Percentiles rank a stretch among this genome's conserved stretches.
These are phyloP conservation scores for Lyophyllum atratum DNA, from an alignment of 768 basidiomycete genomes.

Conservation along the genomic window DNA sequence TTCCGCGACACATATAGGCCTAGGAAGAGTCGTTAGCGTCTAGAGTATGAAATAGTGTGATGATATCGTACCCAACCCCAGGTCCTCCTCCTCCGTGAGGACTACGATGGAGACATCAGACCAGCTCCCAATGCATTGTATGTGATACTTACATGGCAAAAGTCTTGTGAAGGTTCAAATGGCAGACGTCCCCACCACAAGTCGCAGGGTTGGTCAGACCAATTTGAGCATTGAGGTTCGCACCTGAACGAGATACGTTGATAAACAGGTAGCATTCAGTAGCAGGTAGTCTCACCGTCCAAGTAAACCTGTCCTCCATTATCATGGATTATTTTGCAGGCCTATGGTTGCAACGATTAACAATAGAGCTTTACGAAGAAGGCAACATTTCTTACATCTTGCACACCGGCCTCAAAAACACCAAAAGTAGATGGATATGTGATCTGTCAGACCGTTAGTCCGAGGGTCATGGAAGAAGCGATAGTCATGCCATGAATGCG, in stretches of 20 bases:
- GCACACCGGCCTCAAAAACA: conserved; percentile 92
- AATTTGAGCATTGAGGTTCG: conserved; percentile 93
- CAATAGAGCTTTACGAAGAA: background rate
- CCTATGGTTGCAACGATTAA: conserved; percentile 40
- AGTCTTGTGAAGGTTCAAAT: conserved; percentile 97
- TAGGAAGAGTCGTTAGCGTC: conserved; percentile 20
- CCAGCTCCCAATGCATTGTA: background rate
- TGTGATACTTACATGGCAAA: conserved; percentile 77
- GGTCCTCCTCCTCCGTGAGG: conserved; percentile 98
- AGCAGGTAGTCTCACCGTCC: conserved; percentile 55
- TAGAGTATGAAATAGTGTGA: conserved; percentile 6
- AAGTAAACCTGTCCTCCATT: conserved; percentile 98
- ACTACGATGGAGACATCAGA: conserved; percentile 36
- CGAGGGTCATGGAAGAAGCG: background rate
- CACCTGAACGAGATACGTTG: conserved; percentile 47
- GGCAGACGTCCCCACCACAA: conserved; percentile 98
- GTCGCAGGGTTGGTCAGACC: conserved; percentile 90
- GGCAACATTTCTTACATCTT: conserved; percentile 48
- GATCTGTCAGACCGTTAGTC: conserved; percentile 52
- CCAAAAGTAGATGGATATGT: conserved; percentile 98
- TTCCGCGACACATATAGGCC: conserved; percentile 91
- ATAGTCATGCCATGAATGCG: conserved; percentile 81
- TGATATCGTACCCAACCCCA: conserved; percentile 74
- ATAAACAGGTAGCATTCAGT: background rate
- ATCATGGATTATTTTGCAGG: conserved; percentile 91